Base-by-base conservation (phyloP, 2,329 filamentous ascomycete genomes). In the Fusarium scirpi region DNA sequence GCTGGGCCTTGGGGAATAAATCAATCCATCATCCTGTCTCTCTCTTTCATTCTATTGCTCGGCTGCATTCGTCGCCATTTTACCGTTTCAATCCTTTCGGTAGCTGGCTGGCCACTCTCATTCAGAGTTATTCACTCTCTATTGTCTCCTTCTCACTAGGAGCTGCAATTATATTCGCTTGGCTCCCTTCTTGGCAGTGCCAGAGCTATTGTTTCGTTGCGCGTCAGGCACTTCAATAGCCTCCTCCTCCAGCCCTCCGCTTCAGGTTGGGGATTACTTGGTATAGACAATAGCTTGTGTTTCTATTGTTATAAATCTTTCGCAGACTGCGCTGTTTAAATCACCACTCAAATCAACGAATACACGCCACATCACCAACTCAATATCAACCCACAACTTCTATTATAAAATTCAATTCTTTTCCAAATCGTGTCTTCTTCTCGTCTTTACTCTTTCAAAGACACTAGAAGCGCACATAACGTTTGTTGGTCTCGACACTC, bases 11-110 rank as follows among this genome's bases (percentile, higher is more conserved):
- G 61, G 45, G 53, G n/a, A 46, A 48, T 56, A 63, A 44, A 48
- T 70, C 57, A 53, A 40, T 41, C 22, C 13, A 27, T 53, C 49
- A 53, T 41, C 32, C 34, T 53, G 46, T 55, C 60, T 52, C 51
- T 51, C 49, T 63, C 38, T 48, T 45, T 65, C 27, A 58, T 47
- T 56, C 25, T 52, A 46, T 47, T 45, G 34, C 61, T 63, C 53
- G 58, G 62, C 63, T 58, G 61, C 70, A 63, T 65, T 62, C 62
- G 60, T 72, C 64, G 55, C 41, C 46, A 16, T 24, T 48, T 56
- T 60, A 32, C 74, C 71, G 77, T 72, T 78, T 77, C 76, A 77
- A 76, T 79, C 76, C 69, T 77, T 79, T 59, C 75, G 76, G 76
- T 74, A 74, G 73, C 76, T 78, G 73, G 74, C 67, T 71, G 59